These are phyloP conservation scores for Zymoseptoria tritici DNA, from an alignment of 2,329 filamentous ascomycete genomes.

Conservation along the genomic window DNA sequence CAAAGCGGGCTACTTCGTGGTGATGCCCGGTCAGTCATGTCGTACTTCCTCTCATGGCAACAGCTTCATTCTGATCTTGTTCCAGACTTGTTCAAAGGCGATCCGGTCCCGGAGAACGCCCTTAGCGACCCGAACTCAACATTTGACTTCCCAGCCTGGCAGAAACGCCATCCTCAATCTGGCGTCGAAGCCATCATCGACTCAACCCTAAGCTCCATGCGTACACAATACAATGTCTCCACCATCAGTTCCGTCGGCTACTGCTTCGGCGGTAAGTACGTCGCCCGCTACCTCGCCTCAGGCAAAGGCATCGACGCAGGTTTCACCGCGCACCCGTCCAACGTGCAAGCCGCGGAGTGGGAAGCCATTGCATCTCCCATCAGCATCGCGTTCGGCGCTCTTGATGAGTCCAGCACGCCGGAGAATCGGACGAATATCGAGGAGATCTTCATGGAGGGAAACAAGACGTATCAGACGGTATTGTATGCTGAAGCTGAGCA, in stretches of 20 bases:
- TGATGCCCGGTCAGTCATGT: constrained; percentile 15
- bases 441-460: constrained; percentile 22
- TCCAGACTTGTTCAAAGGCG: constrained; percentile 30
- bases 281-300: constrained; percentile 52
- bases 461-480: constrained; percentile 27
- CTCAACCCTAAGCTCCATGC: constrained; percentile 39
- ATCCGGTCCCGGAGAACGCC: constrained; percentile 23
- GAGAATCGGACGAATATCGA: constrained; percentile 21
- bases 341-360: constrained; percentile 59
- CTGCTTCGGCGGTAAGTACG: constrained; percentile 69
- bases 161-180: constrained; percentile 37
- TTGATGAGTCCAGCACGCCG: constrained; percentile 15
- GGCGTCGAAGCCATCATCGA: constrained; percentile 43
- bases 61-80: not conserved
- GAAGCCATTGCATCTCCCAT: constrained; percentile 58
- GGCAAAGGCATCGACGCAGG: constrained; percentile 53
- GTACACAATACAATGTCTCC: constrained; percentile 44
- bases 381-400: constrained; percentile 47
- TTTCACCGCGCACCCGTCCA: constrained; percentile 64
- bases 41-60: not conserved
- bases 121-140: constrained; percentile 23
- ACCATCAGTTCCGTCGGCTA: constrained; percentile 62
- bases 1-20: constrained; percentile 25
- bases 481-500: constrained; percentile 30
- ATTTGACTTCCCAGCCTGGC: constrained; percentile 39